phyloP scores from a whole-genome alignment of 768 basidiomycete species.

The Tremella fuciformis region DNA sequence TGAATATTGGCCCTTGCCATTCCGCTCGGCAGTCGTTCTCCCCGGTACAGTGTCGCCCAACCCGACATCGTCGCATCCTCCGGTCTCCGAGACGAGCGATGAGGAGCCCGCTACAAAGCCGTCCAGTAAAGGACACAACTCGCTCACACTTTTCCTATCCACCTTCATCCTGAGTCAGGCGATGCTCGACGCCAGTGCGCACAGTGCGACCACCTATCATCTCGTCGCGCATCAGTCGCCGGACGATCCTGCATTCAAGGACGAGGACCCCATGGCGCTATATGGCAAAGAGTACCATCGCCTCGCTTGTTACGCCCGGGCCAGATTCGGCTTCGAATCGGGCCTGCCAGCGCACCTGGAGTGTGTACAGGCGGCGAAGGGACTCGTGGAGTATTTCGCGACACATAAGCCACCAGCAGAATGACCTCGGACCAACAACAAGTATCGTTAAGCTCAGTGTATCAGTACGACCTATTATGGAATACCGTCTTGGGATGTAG shows the following conservation, averaged over 20 bases:
- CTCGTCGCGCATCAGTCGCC: conserved; percentile 2
- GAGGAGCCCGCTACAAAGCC: no score
- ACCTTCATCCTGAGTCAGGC: conserved; percentile 13
- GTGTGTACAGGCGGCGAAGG: conserved; percentile 13
- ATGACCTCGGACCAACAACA: no score
- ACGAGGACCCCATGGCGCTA: conserved; percentile 14
- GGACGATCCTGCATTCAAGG: conserved; percentile 3
- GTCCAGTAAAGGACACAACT: no score
- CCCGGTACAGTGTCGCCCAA: not conserved
- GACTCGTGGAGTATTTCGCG: not conserved
- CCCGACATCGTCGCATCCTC: conserved; percentile 4
- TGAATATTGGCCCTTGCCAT: not conserved
- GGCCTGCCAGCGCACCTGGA: conserved; percentile 21
- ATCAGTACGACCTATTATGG: no score
- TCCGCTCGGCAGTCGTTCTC: not conserved
- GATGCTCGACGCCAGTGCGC: not conserved
- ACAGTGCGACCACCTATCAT: conserved; percentile 14
- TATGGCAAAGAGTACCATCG: conserved; percentile 19
- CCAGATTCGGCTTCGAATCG: conserved; percentile 17
- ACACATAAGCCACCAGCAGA: not conserved
- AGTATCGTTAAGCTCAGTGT: no score
- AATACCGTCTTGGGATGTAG: no score
- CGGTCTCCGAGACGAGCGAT: no score
- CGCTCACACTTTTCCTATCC: not conserved
- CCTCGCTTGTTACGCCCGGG: conserved; percentile 19